Evolutionary conservation across 2,329 filamentous ascomycete species (phyloP).

Genomic region (Claviceps purpurea): DNA sequence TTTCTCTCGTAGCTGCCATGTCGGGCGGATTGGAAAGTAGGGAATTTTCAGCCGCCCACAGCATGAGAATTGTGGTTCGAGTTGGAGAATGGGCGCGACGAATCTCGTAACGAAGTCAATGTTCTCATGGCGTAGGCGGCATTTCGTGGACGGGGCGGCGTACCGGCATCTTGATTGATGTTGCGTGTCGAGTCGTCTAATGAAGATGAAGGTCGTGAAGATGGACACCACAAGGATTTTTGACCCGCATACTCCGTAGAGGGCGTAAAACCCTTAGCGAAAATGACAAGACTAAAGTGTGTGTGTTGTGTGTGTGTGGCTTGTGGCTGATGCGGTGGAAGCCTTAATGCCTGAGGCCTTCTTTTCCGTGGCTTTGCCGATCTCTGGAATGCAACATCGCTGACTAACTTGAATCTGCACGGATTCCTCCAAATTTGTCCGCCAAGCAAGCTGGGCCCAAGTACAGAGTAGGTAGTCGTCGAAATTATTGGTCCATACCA

Average conservation of each 20-base stretch:
- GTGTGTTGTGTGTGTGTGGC: not conserved
- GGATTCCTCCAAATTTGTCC: not conserved
- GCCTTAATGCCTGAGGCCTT: not conserved
- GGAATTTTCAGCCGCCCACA: not conserved
- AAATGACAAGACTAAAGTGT: not conserved
- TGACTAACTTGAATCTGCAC: not conserved
- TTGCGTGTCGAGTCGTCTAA: slow-evolving; percentile 24
- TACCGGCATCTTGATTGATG: slow-evolving; percentile 30
- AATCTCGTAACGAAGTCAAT: not conserved
- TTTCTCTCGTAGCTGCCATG: not conserved
- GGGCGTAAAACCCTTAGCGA: slow-evolving; percentile 26
- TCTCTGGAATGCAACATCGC: not conserved
- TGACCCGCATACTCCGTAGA: slow-evolving; percentile 14
- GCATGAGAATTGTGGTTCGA: not conserved
- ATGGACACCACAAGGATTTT: slow-evolving; percentile 21
- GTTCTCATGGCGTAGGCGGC: not conserved
- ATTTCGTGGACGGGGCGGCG: slow-evolving; percentile 10
- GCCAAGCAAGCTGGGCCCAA: not conserved
- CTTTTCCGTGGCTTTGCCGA: not conserved
- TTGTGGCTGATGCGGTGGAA: not conserved
- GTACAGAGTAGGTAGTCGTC: not conserved
- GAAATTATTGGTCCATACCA: not conserved
- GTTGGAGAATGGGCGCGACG: not conserved
- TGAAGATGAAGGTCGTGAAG: slow-evolving; percentile 20
- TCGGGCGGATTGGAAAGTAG: not conserved